Evolutionary conservation across 768 basidiomycete species (phyloP).

Genomic region (Collybiopsis luxurians): DNA sequence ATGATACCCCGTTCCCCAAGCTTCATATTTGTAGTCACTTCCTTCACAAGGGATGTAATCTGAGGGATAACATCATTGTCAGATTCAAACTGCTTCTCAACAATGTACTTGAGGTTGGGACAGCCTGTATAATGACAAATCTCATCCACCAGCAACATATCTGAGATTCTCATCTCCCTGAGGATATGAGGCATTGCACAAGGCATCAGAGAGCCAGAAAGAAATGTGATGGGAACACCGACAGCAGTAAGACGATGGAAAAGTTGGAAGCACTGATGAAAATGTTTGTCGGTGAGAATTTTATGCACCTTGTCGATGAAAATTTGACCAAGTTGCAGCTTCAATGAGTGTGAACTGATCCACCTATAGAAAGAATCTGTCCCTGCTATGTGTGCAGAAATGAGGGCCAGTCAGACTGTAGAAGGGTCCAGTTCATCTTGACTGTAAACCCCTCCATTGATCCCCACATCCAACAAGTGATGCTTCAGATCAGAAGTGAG

Average conservation of each 20-base stretch:
- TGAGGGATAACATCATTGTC: background rate
- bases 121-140: background rate
- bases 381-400: background rate
- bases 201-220: background rate
- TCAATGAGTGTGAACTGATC: background rate
- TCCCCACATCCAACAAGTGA: background rate
- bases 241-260: background rate
- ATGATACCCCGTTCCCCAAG: background rate
- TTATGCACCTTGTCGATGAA: conserved; percentile 4
- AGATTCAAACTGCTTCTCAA: background rate
- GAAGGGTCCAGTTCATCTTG: background rate
- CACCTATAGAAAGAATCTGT: background rate
- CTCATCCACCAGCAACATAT: background rate
- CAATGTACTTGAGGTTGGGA: conserved; percentile 1
- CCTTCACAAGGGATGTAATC: background rate
- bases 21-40: background rate
- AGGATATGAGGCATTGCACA: background rate
- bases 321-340: background rate
- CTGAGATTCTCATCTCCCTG: background rate
- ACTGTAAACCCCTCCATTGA: background rate
- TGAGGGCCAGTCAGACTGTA: background rate
- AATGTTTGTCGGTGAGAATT: background rate
- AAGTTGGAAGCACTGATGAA: background rate
- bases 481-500: background rate
- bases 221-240: background rate